Conservation (phyloP, 2,329 filamentous ascomycete species). For the Penicillium polonicum region DNA sequence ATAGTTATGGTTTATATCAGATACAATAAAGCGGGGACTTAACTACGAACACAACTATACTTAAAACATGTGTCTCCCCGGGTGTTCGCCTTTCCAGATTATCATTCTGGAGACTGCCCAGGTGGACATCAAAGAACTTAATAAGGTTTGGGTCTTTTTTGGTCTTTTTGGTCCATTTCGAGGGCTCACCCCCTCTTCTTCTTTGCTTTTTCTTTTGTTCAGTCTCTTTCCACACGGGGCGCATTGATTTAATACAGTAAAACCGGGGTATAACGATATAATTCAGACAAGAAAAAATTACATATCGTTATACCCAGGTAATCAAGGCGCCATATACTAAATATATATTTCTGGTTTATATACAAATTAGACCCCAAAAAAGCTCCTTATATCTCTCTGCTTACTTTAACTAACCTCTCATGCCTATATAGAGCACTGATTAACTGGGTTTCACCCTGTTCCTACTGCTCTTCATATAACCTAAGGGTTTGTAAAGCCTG, state of each 20-base stretch:
- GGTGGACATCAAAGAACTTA: not conserved
- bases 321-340: too few species aligned
- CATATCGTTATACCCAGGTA: too few species aligned
- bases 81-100: constrained; percentile 2
- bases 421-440: too few species aligned
- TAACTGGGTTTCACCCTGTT: too few species aligned
- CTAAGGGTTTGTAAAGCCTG: too few species aligned
- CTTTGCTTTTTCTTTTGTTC: not conserved
- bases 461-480: too few species aligned
- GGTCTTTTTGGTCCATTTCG: not conserved
- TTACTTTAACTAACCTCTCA: too few species aligned
- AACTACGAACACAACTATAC: not conserved
- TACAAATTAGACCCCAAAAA: too few species aligned
- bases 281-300: too few species aligned
- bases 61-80: not conserved
- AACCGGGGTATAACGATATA: too few species aligned
- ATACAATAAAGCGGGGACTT: not conserved
- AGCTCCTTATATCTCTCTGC: too few species aligned
- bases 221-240: not conserved
- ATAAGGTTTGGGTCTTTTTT: not conserved
- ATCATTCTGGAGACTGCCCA: not conserved
- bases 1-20: not conserved
- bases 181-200: not conserved
- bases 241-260: not conserved
- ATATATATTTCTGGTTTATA: too few species aligned